Conservation (phyloP, 768 basidiomycete species). For the Floccularia luteovirens region DNA sequence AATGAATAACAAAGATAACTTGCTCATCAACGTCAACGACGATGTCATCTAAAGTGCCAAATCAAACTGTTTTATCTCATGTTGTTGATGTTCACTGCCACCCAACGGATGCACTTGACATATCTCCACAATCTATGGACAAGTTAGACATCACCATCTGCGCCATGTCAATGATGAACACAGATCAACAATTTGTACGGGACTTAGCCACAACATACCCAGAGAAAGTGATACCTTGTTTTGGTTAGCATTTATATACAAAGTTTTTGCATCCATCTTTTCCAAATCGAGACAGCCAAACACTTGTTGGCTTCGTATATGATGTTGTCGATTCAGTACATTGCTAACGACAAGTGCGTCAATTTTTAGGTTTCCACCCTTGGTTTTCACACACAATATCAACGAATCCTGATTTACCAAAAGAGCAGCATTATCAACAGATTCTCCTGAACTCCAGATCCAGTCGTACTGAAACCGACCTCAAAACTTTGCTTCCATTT, state of each 20-base stretch:
- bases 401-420: constrained; percentile 31
- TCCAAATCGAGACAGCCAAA: too few relatives aligned
- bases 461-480: constrained; percentile 27
- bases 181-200: constrained; percentile 68
- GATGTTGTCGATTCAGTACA: too few relatives aligned
- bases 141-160: constrained; percentile 61
- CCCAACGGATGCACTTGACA: constrained; percentile 66
- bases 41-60: constrained; percentile 17
- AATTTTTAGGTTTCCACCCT: constrained; percentile 73
- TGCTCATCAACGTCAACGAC: too few relatives aligned
- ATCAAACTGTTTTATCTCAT: constrained; percentile 45
- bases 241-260: constrained; percentile 49
- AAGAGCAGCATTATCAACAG: constrained; percentile 66
- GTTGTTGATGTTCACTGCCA: constrained; percentile 90
- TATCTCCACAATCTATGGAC: constrained; percentile 41
- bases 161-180: constrained; percentile 67
- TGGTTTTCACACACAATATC: constrained; percentile 87
- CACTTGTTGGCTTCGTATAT: too few relatives aligned
- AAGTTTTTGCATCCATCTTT: constrained; percentile 8
- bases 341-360: too few relatives aligned
- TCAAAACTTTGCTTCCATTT: constrained; percentile 48
- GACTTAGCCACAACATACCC: constrained; percentile 55
- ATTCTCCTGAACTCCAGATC: constrained; percentile 46
- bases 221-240: constrained; percentile 74
- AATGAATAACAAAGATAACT: too few relatives aligned